Evolutionary conservation across 2,329 filamentous ascomycete genomes (phyloP).

Genomic region (Amauroascus verrucosus): DNA sequence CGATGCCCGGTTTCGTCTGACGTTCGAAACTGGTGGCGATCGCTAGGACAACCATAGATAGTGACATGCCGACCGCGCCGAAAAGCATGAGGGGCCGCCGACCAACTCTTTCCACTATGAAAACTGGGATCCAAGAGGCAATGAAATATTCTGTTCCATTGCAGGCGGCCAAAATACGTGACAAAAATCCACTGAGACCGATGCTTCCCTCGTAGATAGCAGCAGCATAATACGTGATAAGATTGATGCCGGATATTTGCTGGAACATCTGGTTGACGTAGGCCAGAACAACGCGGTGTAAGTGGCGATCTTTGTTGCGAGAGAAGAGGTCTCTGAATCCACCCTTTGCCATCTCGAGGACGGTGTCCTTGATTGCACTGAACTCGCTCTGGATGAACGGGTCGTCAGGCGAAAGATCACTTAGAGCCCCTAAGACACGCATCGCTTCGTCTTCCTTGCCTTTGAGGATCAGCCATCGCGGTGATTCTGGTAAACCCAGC

Average conservation of each 20-base stretch:
- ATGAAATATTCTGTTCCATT: conserved; percentile 47
- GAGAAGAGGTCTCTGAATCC: conserved; percentile 50
- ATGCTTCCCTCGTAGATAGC: conserved; percentile 36
- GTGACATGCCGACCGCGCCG: conserved; percentile 53
- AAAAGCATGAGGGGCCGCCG: conserved; percentile 62
- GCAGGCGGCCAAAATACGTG: conserved; percentile 43
- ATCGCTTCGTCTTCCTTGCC: conserved; percentile 45
- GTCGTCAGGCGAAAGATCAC: conserved; percentile 40
- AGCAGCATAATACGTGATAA: conserved; percentile 39
- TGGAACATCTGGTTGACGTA: conserved; percentile 51
- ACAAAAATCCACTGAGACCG: conserved; percentile 31
- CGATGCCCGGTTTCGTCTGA: conserved; percentile 32
- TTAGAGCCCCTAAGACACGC: conserved; percentile 38
- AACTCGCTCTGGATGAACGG: conserved; percentile 40
- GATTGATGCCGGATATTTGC: conserved; percentile 38
- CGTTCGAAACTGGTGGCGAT: conserved; percentile 30
- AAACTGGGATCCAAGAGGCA: conserved; percentile 42
- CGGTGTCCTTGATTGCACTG: conserved; percentile 44
- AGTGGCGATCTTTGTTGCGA: conserved; percentile 46
- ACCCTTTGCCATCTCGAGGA: conserved; percentile 43
- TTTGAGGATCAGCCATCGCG: conserved; percentile 49
- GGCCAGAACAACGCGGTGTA: conserved; percentile 46
- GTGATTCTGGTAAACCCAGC: conserved; percentile 46
- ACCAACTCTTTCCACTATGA: conserved; percentile 42
- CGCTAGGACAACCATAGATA: conserved; percentile 54